Evolutionary conservation across 1,284 basidiomycete species (phyloP), one percentile per base, ranked within the genome.

Genomic region (Heterobasidion occidentale): DNA sequence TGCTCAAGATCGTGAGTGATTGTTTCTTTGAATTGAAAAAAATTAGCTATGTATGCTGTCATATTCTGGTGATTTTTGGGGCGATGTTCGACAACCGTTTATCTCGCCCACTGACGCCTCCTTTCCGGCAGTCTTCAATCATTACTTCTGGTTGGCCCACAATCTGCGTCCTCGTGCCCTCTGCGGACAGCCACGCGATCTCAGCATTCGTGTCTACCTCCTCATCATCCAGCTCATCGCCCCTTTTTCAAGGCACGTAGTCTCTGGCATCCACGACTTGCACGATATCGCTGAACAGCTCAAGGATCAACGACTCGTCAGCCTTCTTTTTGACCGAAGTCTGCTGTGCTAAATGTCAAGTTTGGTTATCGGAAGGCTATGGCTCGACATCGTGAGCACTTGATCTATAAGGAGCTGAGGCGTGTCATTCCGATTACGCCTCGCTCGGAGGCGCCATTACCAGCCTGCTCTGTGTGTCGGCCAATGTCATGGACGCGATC

Each of bases 391-490:
- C 88, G 94, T 62, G 96, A 98, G 69, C 94, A 90, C 38, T 91
- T 87, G 35, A 97, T 98, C 92, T 98, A 98, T 83, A 98, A 98
- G 79, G 96, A 98, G 71, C 84, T 98, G 62, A 99, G 98, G 80
- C 84, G 94, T 51, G 89, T 98, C 62, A 97, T 99, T 62, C 96
- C 96, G 1, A 98, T 95, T 17, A 96, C 8, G 96, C 96, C 15
- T 93, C 95, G 1, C 93, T 98, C 63, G 97, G 96, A 58, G 96
- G 96, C 56, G 96, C 95, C 33, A 91, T 95, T 59, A 88, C 98
- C 35, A 96, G 96, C 51, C 77, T 97, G 20, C 78, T 98, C 19
- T 93, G 90, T n/a, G 94, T 99, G 55, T 81, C 84, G 27, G 96
- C 96, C n/a, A 96, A 99, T 71, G 75, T 99, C 60, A 89, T 96